Conservation (phyloP, 2,329 filamentous ascomycete genomes). For the Domatiomyces catenatus region DNA sequence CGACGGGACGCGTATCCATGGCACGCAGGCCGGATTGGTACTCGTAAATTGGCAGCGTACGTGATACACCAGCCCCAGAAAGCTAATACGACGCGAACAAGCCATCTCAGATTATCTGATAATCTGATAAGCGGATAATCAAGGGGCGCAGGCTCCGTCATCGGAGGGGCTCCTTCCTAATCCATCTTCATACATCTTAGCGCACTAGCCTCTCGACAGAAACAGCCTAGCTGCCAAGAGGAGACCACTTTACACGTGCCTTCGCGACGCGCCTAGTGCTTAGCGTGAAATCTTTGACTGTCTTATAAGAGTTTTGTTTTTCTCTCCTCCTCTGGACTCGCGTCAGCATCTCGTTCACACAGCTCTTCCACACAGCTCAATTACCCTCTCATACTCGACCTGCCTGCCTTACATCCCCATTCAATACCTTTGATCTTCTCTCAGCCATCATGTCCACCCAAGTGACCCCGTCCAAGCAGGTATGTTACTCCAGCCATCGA, state of each 20-base stretch:
- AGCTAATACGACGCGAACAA: no score
- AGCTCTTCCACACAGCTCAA: neutral
- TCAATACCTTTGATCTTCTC: neutral
- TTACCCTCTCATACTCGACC: neutral
- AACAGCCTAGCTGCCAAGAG: neutral
- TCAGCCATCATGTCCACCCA: conserved; percentile 54
- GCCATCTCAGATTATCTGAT: no score
- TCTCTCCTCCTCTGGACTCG: neutral
- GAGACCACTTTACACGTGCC: neutral
- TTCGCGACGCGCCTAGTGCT: neutral
- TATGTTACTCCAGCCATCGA: conserved; percentile 32
- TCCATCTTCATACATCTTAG: no score
- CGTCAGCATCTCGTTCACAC: neutral
- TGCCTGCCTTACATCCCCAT: neutral
- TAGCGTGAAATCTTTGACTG: neutral
- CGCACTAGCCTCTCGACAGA: no score
- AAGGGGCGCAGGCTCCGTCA: no score
- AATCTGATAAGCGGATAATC: no score
- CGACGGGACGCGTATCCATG: no score
- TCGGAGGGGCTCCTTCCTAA: no score
- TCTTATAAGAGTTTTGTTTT: neutral
- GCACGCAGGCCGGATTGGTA: no score
- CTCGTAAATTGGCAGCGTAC: no score
- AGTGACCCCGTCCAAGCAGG: conserved; percentile 59
- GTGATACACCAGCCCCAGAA: no score